Conservation (phyloP, 169 alveolate genomes). For the Babesia sp. region DNA sequence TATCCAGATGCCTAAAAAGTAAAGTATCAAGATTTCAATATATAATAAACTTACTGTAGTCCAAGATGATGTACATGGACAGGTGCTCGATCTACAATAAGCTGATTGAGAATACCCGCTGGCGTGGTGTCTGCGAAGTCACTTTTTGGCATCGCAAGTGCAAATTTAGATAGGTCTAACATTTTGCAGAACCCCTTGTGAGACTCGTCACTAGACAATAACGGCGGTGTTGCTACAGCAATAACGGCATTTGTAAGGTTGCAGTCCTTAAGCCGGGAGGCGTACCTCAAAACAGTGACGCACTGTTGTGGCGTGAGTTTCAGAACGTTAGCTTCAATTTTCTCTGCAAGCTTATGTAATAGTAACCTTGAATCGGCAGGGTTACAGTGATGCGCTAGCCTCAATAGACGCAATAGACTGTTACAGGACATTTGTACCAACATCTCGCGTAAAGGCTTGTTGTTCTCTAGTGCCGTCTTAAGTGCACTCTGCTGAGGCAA, state of each 20-base stretch:
- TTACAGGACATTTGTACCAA: slow-evolving; percentile 1
- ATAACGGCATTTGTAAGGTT: slow-evolving; percentile 21
- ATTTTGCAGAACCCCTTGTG: slow-evolving; percentile 21
- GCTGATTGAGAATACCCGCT: slow-evolving; percentile 1
- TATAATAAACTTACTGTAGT: not conserved
- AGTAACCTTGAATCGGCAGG: slow-evolving; percentile 2
- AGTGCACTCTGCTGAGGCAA: slow-evolving; percentile 17
- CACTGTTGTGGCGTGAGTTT: not conserved
- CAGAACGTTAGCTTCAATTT: slow-evolving; percentile 5
- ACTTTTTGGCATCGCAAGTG: not conserved
- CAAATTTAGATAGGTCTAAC: slow-evolving; percentile 26
- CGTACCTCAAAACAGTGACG: slow-evolving; percentile 2
- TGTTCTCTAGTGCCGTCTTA: slow-evolving; percentile 7
- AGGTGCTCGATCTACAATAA: slow-evolving; percentile 21
- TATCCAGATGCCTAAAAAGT: slow-evolving; percentile 22
- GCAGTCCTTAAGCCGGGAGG: slow-evolving; percentile 2
- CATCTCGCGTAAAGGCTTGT: slow-evolving; percentile 8
- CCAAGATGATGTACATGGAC: slow-evolving; percentile 15
- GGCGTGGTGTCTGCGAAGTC: not conserved
- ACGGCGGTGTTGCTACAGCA: not conserved
- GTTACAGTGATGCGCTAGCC: not conserved
- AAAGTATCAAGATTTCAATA: not conserved
- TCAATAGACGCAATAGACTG: slow-evolving; percentile 8
- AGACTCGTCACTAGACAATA: not conserved
- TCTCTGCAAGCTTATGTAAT: not conserved